Evolutionary conservation across 2,329 filamentous ascomycete species (phyloP).

Genomic region (Monilinia polystroma): DNA sequence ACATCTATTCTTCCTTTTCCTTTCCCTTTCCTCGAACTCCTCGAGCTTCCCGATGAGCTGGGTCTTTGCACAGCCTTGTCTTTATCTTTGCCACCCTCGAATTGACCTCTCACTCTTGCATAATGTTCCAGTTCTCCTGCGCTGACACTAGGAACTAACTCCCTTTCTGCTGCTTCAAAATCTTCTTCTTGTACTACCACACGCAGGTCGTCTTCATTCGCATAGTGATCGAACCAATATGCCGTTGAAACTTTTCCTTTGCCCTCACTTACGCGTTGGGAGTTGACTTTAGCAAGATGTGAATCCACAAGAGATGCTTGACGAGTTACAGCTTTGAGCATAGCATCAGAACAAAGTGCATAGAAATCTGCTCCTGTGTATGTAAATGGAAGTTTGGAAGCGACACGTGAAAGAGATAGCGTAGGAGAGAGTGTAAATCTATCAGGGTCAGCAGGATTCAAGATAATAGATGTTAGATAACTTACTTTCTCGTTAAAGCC

Average conservation of each 20-base stretch:
- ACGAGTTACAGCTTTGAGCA: constrained; percentile 96
- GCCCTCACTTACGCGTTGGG: constrained; percentile 38
- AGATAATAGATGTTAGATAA: constrained; percentile 17
- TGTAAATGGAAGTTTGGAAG: constrained; percentile 80
- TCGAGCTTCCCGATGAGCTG: constrained; percentile 16
- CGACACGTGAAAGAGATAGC: constrained; percentile 72
- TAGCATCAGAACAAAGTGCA: constrained; percentile 93
- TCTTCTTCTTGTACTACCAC: constrained; percentile 89
- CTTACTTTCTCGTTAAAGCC: constrained; percentile 88
- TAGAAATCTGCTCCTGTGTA: constrained; percentile 98
- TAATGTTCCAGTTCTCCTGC: constrained; percentile 91
- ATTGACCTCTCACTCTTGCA: constrained; percentile 75
- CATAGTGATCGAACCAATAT: constrained; percentile 93
- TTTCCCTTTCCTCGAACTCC: constrained; percentile 32
- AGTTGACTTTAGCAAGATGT: constrained; percentile 72
- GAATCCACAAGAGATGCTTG: constrained; percentile 80
- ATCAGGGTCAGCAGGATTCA: constrained; percentile 27
- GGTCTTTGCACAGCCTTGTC: constrained; percentile 23
- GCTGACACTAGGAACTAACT: constrained; percentile 92
- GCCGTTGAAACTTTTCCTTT: constrained; percentile 66
- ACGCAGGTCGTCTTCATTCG: constrained; percentile 75
- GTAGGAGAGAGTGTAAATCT: constrained; percentile 83
- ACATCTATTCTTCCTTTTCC: constrained; percentile 26
- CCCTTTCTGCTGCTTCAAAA: constrained; percentile 75
- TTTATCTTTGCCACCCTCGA: constrained; percentile 63